Conservation (phyloP, 1,284 basidiomycete species). For the Trametes versicolor region DNA sequence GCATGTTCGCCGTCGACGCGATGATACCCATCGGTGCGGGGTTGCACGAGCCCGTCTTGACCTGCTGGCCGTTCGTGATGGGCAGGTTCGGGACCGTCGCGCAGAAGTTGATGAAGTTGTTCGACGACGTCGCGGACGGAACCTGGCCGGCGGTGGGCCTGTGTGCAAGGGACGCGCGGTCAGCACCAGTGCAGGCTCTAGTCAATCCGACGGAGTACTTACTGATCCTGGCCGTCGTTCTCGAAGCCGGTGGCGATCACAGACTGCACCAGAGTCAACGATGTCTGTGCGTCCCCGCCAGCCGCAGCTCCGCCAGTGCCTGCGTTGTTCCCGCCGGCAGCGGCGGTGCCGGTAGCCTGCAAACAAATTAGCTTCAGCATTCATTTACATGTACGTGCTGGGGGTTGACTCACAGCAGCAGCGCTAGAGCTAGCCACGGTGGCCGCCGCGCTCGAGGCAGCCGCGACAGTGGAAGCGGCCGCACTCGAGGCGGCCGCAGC, state of each 20-base stretch:
- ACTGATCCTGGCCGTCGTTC: conserved; percentile 50
- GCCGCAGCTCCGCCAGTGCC: conserved; percentile 13
- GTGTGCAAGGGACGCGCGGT: conserved; percentile 6
- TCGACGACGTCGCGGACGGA: conserved; percentile 55
- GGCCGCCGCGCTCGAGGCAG: conserved; percentile 15
- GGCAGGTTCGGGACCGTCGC: conserved; percentile 44
- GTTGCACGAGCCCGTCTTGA: conserved; percentile 68
- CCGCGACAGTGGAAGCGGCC: neutral
- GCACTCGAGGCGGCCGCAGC: neutral
- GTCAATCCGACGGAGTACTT: neutral
- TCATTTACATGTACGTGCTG: neutral
- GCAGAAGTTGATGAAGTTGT: conserved; percentile 69
- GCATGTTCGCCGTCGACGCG: conserved; percentile 64
- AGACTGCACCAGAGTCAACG: conserved; percentile 40
- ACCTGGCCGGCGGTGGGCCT: conserved; percentile 54
- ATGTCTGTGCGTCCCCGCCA: conserved; percentile 43
- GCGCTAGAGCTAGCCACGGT: conserved; percentile 4
- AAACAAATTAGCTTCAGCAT: neutral
- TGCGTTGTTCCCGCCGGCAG: conserved; percentile 19
- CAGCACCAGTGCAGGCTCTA: neutral
- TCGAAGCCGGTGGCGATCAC: conserved; percentile 43
- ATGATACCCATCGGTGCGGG: conserved; percentile 71
- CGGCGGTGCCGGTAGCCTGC: conserved; percentile 24
- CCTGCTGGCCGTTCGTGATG: conserved; percentile 56
- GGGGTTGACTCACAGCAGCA: conserved; percentile 20